phyloP scores from a whole-genome alignment of 371 early-diverging fungal species.

The Nematocida ironsii region DNA sequence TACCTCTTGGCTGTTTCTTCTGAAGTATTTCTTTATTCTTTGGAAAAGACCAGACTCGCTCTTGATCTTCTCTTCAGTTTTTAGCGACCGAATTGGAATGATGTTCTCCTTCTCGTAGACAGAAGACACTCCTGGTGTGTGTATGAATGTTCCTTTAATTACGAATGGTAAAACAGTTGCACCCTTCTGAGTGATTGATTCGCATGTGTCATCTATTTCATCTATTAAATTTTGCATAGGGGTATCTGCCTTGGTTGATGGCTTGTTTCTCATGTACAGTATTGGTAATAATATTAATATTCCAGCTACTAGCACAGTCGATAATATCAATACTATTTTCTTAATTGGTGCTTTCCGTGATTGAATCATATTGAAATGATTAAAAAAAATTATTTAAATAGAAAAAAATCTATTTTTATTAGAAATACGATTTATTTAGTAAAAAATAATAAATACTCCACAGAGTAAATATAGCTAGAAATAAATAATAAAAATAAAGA shows the following conservation, averaged over 20 bases:
- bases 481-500: no score
- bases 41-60: neutral
- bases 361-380: conserved; percentile 11
- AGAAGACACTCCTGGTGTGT: neutral
- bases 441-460: neutral
- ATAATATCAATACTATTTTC: neutral
- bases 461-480: neutral
- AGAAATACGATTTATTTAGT: neutral
- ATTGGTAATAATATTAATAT: conserved; percentile 1
- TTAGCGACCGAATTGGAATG: conserved; percentile 18
- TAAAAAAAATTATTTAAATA: conserved; percentile 22
- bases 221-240: neutral
- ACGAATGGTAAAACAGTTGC: neutral
- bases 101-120: conserved; percentile 45
- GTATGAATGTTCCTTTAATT: neutral
- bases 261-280: neutral
- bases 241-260: neutral
- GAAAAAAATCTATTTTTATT: conserved; percentile 6
- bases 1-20: neutral
- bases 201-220: neutral
- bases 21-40: conserved; percentile 1
- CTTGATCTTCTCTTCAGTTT: conserved; percentile 1
- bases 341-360: neutral
- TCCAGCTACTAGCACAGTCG: neutral
- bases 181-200: neutral